Evolutionary conservation across 345 rosid species (phyloP).

Genomic region (Linum usitatissimum): DNA sequence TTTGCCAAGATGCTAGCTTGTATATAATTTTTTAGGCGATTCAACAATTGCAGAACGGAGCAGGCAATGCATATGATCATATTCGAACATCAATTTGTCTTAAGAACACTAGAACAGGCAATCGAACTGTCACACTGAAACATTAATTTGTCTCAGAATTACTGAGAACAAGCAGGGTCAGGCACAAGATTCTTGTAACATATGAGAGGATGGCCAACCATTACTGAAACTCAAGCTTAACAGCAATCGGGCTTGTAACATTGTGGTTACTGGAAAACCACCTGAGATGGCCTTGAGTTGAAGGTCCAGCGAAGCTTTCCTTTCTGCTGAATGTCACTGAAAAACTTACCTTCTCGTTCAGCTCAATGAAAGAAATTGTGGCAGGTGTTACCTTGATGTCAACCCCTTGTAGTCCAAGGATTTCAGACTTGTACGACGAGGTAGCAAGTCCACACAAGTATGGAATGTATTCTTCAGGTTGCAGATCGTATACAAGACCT

Average conservation of each 20-base stretch:
- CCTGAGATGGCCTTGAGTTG: neutral
- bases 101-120: neutral
- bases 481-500: neutral
- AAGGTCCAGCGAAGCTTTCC: neutral
- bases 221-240: neutral
- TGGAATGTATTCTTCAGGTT: slow-evolving; percentile 1
- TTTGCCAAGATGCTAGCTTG: too few species aligned
- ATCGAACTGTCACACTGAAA: neutral
- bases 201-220: neutral
- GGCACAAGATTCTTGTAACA: neutral
- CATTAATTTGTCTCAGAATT: too few species aligned
- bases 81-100: too few species aligned
- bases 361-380: slow-evolving; percentile 1
- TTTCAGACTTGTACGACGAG: neutral
- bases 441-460: neutral
- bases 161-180: too few species aligned
- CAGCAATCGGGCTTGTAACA: neutral
- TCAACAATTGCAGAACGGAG: too few species aligned
- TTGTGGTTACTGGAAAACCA: neutral
- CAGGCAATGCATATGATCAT: too few species aligned
- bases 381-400: slow-evolving; percentile 3
- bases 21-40: too few species aligned
- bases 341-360: slow-evolving; percentile 8
- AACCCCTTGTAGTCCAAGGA: neutral
- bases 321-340: neutral